A percentile compares a stretch with the other conserved stretches of the same genome.
Conservation (phyloP, 2,329 filamentous ascomycete genomes). For the Ophiosphaerella herpotricha region DNA sequence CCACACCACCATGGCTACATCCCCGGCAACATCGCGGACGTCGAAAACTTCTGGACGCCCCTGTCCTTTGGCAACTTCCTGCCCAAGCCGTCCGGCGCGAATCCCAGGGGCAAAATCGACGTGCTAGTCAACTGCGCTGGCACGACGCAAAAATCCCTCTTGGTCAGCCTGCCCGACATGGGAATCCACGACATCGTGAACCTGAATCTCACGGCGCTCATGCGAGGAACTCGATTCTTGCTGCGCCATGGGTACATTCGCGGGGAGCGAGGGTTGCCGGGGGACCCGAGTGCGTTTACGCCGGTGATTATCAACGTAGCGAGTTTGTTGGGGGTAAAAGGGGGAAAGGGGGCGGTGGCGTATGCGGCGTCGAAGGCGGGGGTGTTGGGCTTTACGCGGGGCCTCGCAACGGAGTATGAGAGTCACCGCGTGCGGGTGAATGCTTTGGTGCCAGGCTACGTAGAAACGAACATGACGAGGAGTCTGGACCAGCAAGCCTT, state of each 20-base stretch:
- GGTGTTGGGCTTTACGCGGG: slow-evolving; percentile 71
- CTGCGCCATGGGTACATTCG: slow-evolving; percentile 41
- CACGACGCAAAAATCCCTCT: slow-evolving; percentile 66
- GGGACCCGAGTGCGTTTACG: background rate
- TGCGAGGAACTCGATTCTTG: slow-evolving; percentile 63
- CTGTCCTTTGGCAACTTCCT: slow-evolving; percentile 28
- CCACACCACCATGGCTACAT: slow-evolving; percentile 26
- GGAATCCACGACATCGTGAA: slow-evolving; percentile 64
- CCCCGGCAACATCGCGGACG: slow-evolving; percentile 24
- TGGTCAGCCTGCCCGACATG: slow-evolving; percentile 59
- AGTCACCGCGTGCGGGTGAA: slow-evolving; percentile 72
- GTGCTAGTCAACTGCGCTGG: slow-evolving; percentile 82
- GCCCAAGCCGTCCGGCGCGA: background rate
- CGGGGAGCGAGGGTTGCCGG: background rate
- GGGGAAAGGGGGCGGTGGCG: slow-evolving; percentile 70
- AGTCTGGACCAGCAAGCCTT: slow-evolving; percentile 42
- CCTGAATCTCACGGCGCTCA: slow-evolving; percentile 72
- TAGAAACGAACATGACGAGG: slow-evolving; percentile 78
- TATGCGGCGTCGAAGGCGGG: slow-evolving; percentile 85
- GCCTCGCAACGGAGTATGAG: slow-evolving; percentile 67
- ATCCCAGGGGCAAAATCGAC: slow-evolving; percentile 21
- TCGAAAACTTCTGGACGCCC: background rate
- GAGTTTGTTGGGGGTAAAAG: slow-evolving; percentile 72
- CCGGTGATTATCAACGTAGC: slow-evolving; percentile 78
- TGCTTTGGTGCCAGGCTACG: slow-evolving; percentile 80